Conservation (phyloP, 345 rosid genomes). For the Lenwebbia sp. region DNA sequence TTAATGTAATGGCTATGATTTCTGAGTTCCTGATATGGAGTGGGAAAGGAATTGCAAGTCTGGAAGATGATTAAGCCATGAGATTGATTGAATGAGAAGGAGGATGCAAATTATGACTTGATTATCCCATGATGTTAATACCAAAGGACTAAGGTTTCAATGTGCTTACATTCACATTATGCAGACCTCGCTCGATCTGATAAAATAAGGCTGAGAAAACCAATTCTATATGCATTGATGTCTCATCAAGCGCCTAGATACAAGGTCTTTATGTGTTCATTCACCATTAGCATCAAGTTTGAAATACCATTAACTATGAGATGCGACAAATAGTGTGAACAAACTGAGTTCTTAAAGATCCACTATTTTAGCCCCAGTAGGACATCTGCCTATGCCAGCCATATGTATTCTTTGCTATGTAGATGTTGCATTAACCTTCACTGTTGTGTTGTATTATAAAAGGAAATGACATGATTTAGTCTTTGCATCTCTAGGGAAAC, state of each 20-base stretch:
- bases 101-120: background rate
- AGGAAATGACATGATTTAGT: background rate
- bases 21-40: background rate
- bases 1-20: background rate
- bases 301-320: background rate
- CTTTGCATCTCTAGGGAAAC: constrained; percentile 34
- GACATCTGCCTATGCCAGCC: background rate
- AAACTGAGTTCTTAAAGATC: background rate
- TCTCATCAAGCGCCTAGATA: background rate
- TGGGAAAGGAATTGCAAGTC: background rate
- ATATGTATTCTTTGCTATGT: background rate
- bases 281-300: background rate
- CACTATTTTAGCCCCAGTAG: background rate
- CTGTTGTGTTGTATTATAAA: background rate
- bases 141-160: background rate
- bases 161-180: background rate
- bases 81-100: background rate
- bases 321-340: background rate
- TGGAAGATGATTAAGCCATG: background rate
- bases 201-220: background rate
- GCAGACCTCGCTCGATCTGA: background rate
- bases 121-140: background rate
- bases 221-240: background rate
- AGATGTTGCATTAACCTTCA: background rate
- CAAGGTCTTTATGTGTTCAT: background rate